Conservation (phyloP, 371 early-diverging fungal genomes). For the Apophysomyces variabilis region DNA sequence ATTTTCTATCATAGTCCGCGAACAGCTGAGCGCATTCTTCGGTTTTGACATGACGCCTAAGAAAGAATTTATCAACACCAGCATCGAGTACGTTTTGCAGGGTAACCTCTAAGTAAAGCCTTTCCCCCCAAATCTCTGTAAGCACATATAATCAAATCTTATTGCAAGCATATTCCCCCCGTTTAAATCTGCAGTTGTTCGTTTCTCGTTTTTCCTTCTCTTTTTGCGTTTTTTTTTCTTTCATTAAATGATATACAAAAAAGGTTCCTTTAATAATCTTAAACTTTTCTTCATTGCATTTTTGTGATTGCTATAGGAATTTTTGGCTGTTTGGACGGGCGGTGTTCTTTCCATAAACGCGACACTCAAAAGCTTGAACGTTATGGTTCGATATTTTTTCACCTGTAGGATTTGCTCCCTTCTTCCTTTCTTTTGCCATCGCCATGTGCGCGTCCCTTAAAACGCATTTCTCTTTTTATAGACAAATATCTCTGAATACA, state of each 20-base stretch:
- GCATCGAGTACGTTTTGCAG: conserved; percentile 70
- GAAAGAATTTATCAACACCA: conserved; percentile 79
- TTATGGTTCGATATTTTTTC: no score
- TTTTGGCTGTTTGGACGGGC: no score
- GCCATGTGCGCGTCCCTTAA: no score
- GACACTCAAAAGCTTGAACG: no score
- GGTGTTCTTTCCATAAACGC: no score
- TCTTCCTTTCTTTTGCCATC: no score
- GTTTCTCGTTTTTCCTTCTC: conserved; percentile 38
- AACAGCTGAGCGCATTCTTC: conserved; percentile 78
- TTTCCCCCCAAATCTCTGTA: neutral
- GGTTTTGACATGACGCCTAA: conserved; percentile 79
- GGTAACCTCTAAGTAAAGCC: conserved; percentile 7
- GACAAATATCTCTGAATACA: no score
- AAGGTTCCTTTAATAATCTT: conserved; percentile 9
- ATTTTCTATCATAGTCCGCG: conserved; percentile 62
- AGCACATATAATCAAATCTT: conserved; percentile 8
- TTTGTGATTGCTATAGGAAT: no score
- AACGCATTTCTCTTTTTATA: no score
- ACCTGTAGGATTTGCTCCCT: no score
- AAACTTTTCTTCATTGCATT: conserved; percentile 1
- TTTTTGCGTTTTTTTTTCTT: conserved; percentile 68
- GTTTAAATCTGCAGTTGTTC: conserved; percentile 3
- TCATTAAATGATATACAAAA: conserved; percentile 10
- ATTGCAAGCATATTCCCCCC: conserved; percentile 3